phyloP scores from a whole-genome alignment of 345 rosid genomes.

The Iberis pinnata region DNA sequence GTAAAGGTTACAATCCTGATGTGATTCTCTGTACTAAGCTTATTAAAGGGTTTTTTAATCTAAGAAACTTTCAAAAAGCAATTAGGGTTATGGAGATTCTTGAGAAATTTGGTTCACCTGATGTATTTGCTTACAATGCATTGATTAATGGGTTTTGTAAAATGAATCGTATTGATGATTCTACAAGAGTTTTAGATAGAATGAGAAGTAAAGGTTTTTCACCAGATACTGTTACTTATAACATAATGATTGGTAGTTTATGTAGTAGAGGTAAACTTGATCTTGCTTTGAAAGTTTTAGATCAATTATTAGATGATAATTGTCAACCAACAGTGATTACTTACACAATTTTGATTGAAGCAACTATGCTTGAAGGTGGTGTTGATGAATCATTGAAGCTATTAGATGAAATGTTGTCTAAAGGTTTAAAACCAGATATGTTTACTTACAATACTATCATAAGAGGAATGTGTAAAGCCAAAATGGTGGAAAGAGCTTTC shows the following conservation, averaged over 20 bases:
- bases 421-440: conserved; percentile 63
- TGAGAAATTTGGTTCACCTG: conserved; percentile 64
- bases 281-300: conserved; percentile 53
- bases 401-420: conserved; percentile 65
- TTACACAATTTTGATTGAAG: conserved; percentile 81
- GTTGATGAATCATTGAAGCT: conserved; percentile 62
- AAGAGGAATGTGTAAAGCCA: conserved; percentile 72
- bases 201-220: conserved; percentile 60
- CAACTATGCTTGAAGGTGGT: conserved; percentile 49
- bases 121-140: conserved; percentile 72
- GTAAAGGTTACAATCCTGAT: conserved; percentile 57
- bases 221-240: conserved; percentile 74
- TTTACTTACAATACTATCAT: conserved; percentile 60
- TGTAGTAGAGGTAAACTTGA: conserved; percentile 63
- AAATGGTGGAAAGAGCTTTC: conserved; percentile 48
- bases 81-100: conserved; percentile 65
- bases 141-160: conserved; percentile 80
- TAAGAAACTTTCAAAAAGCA: conserved; percentile 51
- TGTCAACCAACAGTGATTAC: conserved; percentile 71
- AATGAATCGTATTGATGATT: conserved; percentile 52
- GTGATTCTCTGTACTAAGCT: conserved; percentile 72
- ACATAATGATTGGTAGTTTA: conserved; percentile 69
- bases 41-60: conserved; percentile 57
- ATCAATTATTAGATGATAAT: conserved; percentile 51
- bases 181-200: conserved; percentile 51